Evolutionary conservation across 2,329 filamentous ascomycete genomes (phyloP), one percentile per base, ranked within the genome.

Genomic region (Curvularia eragrostidis): DNA sequence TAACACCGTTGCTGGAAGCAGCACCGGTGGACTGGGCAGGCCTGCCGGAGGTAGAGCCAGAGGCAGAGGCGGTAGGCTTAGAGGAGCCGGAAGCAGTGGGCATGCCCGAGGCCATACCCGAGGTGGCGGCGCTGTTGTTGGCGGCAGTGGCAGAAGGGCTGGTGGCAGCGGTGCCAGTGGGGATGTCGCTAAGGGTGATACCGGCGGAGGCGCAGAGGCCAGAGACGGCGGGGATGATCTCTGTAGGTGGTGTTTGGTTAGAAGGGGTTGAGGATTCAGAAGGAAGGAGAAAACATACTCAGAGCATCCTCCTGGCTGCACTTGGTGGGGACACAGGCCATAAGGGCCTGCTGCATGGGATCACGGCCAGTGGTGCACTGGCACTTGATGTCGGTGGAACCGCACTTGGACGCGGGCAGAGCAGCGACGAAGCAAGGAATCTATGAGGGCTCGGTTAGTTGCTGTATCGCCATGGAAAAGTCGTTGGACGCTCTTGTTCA

Each of bases 371-470:
- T 78, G 3, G 77, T 83, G 77, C 84, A 86, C 66, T 83, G 82
- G 78, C 84, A 87, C 49, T 68, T 72, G 42, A 75, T 68, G 71
- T 87, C 83, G 43, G 73, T 77, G 56, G 79, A 57, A 13, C 57
- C 63, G 71, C 84, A 87, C 66, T 80, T 78, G 19, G 80, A 80
- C n/a, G 74, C 70, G 18, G 73, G 70, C 67, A 84, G 78, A 62
- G 83, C 82, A 21, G 75, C 67, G 44, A 74, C 67, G 66, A 85
- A 76, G 76, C 84, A 87, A 52, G 76, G 59, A 38, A 80, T 68
- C 80, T 83, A 38, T 39, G 8, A 15, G 8, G 9, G 1, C 10
- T 42, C 5, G 3, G 12, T 26, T 23, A 19, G 2, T 23, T 6
- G n/a, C 18, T 48, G 26, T 34, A 7, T 36, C 12, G 2, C 15